These are phyloP conservation scores for Bertia moriformis DNA, from an alignment of 2,329 filamentous ascomycete genomes.

Conservation along the genomic window DNA sequence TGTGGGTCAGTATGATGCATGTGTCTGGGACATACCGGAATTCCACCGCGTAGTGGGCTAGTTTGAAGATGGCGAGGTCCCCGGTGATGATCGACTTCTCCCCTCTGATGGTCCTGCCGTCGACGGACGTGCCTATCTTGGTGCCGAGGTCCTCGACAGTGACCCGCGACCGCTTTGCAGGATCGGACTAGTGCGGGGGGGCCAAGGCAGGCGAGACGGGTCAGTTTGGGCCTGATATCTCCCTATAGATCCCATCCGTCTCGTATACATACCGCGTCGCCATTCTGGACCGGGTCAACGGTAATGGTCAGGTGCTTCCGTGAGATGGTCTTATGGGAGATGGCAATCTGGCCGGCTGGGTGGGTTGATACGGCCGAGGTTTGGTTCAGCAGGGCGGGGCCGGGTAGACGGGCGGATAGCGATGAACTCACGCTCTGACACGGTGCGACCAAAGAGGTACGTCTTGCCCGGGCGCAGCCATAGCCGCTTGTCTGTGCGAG, in stretches of 20 bases:
- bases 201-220: background rate
- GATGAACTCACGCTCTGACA: constrained; percentile 39
- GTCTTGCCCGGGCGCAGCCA: constrained; percentile 78
- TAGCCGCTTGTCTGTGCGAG: constrained; percentile 57
- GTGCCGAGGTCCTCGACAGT: constrained; percentile 68
- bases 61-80: constrained; percentile 47
- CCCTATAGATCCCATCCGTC: constrained; percentile 8
- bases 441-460: constrained; percentile 73
- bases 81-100: constrained; percentile 38
- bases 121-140: constrained; percentile 68
- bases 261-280: constrained; percentile 50
- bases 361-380: constrained; percentile 5
- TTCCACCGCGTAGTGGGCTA: constrained; percentile 55
- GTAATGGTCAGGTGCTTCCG: constrained; percentile 73
- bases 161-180: constrained; percentile 52
- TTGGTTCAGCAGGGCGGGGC: background rate
- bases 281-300: constrained; percentile 48
- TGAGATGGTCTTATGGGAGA: constrained; percentile 72
- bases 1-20: constrained; percentile 1
- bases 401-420: constrained; percentile 2
- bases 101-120: constrained; percentile 57
- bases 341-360: constrained; percentile 41
- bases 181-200: constrained; percentile 48
- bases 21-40: constrained; percentile 32
- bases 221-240: constrained; percentile 1